Conservation (phyloP, 2,329 filamentous ascomycete species). For the Ophiostoma sp. region DNA sequence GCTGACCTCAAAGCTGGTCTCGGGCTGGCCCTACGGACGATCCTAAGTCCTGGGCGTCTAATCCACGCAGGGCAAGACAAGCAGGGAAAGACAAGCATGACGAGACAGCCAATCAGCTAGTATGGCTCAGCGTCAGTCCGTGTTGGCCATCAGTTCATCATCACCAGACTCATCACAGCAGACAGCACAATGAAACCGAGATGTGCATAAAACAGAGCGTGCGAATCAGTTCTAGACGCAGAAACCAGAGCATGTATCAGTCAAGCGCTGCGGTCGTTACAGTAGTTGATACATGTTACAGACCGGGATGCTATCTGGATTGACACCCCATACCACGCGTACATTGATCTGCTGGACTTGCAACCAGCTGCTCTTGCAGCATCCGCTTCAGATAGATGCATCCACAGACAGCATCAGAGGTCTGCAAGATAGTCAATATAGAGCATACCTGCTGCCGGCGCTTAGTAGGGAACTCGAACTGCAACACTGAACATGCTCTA, state of each 20-base stretch:
- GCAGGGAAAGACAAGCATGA: not conserved
- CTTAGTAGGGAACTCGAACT: no score
- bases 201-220: not conserved
- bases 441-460: no score
- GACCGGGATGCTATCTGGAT: not conserved
- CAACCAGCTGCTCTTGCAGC: not conserved
- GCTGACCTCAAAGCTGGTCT: not conserved
- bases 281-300: constrained; percentile 7
- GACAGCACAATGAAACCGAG: not conserved
- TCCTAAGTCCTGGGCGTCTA: not conserved
- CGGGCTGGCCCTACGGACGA: not conserved
- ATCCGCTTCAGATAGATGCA: no score
- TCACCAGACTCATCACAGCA: not conserved
- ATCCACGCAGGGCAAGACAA: no score
- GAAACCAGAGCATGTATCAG: constrained; percentile 8
- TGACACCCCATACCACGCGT: not conserved
- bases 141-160: not conserved
- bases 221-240: not conserved
- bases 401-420: no score
- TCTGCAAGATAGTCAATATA: no score
- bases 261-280: not conserved
- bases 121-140: not conserved
- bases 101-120: not conserved
- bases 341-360: not conserved
- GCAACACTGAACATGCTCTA: no score